Conservation (phyloP, 345 rosid genomes). For the Gynandropsis gynandra region DNA sequence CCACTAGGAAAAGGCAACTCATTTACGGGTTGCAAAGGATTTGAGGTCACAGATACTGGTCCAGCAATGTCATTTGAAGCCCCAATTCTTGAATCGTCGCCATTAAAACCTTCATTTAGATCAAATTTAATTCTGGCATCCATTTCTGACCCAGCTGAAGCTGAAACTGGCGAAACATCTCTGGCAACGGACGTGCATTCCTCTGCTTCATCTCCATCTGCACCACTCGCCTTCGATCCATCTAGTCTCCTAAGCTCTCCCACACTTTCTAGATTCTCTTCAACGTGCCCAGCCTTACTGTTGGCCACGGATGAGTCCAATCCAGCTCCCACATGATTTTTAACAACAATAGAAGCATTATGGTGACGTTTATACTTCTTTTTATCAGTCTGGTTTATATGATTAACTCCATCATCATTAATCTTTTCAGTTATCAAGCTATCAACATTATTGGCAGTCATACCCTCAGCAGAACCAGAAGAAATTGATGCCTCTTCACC, state of each 20-base stretch:
- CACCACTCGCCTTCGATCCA: slow-evolving; percentile 29
- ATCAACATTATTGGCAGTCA: slow-evolving; percentile 18
- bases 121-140: slow-evolving; percentile 76
- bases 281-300: slow-evolving; percentile 24
- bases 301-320: slow-evolving; percentile 23
- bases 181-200: slow-evolving; percentile 33
- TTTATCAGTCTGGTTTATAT: slow-evolving; percentile 18
- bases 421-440: slow-evolving; percentile 35
- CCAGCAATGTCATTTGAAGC: slow-evolving; percentile 35
- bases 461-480: slow-evolving; percentile 27
- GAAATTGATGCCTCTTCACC: slow-evolving; percentile 15
- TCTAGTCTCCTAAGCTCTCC: slow-evolving; percentile 30
- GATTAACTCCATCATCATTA: slow-evolving; percentile 23
- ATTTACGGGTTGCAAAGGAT: slow-evolving; percentile 39
- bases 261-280: slow-evolving; percentile 22
- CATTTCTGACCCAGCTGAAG: slow-evolving; percentile 30
- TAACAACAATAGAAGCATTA: slow-evolving; percentile 9
- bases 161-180: slow-evolving; percentile 30
- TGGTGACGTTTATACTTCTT: slow-evolving; percentile 20
- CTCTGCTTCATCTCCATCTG: slow-evolving; percentile 42
- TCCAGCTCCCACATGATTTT: slow-evolving; percentile 12
- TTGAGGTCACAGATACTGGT: slow-evolving; percentile 28
- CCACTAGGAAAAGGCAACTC: slow-evolving; percentile 24
- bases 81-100: slow-evolving; percentile 51
- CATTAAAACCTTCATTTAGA: slow-evolving; percentile 68